Conservation (phyloP, 1,284 basidiomycete species). For the Phenoliferia sp. region DNA sequence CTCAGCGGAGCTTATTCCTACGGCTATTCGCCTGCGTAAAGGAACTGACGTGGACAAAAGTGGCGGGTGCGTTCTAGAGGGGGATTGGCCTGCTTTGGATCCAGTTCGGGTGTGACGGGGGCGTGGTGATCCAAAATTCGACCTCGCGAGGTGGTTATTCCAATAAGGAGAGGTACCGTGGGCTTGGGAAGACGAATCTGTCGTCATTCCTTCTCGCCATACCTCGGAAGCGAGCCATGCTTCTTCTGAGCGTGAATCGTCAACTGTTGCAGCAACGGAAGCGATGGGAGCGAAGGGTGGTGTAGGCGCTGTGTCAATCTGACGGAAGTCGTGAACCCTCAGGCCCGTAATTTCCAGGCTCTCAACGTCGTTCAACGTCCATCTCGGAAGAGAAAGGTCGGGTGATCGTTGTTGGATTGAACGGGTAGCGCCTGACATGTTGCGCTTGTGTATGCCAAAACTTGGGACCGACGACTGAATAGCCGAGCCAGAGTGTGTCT, state of each 20-base stretch:
- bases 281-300: neutral
- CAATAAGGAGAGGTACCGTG: too few relatives aligned
- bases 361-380: neutral
- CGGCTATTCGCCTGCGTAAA: neutral
- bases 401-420: neutral
- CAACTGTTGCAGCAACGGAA: neutral
- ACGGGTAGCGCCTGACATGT: neutral
- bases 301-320: neutral
- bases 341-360: neutral
- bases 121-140: too few relatives aligned
- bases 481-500: neutral
- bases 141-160: too few relatives aligned
- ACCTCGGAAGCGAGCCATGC: neutral
- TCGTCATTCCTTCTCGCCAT: neutral
- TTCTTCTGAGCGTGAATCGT: neutral
- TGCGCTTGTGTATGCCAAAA: slow-evolving; percentile 1
- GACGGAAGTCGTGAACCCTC: slow-evolving; percentile 2
- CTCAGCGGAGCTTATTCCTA: neutral
- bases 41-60: too few relatives aligned
- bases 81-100: too few relatives aligned
- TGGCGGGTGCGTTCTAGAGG: too few relatives aligned
- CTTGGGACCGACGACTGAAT: neutral
- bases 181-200: too few relatives aligned
- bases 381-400: neutral
- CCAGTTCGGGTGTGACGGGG: too few relatives aligned